Percentiles rank a stretch among this genome's conserved stretches.
phyloP scores from a whole-genome alignment of 306 rosid genomes.

The Gleditsia sinensis region DNA sequence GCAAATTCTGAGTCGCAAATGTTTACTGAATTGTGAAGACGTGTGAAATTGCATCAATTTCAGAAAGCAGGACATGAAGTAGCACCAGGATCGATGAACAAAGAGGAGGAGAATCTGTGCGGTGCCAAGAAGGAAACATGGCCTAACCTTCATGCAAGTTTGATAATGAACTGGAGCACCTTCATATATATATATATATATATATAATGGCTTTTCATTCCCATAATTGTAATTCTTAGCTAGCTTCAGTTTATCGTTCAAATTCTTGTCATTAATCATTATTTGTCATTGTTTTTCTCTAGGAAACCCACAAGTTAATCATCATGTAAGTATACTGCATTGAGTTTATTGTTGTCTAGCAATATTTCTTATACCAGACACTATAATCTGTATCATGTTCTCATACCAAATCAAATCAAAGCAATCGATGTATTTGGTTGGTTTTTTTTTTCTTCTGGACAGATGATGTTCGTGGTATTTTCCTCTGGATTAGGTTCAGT shows the following conservation, averaged over 20 bases:
- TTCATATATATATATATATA: background rate
- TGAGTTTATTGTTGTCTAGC: background rate
- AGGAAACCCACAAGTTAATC: background rate
- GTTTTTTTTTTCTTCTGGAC: background rate
- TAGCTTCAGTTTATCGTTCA: constrained; percentile 23
- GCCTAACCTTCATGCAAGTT: too few species aligned
- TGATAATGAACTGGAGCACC: constrained; percentile 32
- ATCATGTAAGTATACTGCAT: background rate
- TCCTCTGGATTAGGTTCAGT: too few species aligned
- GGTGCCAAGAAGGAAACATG: background rate
- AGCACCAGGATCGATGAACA: background rate
- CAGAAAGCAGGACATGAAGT: background rate
- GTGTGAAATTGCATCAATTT: too few species aligned
- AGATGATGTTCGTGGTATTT: background rate
- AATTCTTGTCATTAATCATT: too few species aligned
- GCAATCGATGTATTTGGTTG: background rate
- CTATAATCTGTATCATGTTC: background rate
- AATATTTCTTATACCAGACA: background rate
- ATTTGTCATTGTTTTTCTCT: background rate
- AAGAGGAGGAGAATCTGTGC: background rate
- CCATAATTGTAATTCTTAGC: constrained; percentile 36
- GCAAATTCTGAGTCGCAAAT: background rate
- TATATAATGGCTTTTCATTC: too few species aligned
- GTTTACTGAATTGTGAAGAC: background rate
- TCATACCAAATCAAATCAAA: background rate